Percentiles rank a stretch among this genome's conserved stretches.
These are phyloP conservation scores for Lepiota venenata DNA, from an alignment of 768 basidiomycete genomes.

Conservation along the genomic window DNA sequence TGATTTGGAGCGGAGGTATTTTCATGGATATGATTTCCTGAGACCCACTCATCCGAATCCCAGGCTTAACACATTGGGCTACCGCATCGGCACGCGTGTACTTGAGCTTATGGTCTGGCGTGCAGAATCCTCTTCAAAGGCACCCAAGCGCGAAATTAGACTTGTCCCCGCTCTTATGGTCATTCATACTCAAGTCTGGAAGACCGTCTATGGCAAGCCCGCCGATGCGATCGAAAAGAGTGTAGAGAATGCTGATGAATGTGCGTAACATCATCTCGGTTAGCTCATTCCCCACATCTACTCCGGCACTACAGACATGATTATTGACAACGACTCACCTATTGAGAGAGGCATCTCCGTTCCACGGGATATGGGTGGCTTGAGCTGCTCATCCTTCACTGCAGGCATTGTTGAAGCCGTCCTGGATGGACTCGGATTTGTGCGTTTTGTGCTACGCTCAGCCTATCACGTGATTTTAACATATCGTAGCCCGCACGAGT, in stretches of 20 bases:
- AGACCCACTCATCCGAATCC: slow-evolving; percentile 4
- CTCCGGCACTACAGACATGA: slow-evolving; percentile 69
- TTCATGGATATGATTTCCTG: slow-evolving; percentile 1
- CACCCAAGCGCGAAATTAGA: slow-evolving; percentile 90
- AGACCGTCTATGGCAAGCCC: slow-evolving; percentile 87
- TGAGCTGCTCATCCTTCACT: slow-evolving; percentile 96
- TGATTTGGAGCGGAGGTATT: slow-evolving; percentile 89
- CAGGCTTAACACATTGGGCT: slow-evolving; percentile 90
- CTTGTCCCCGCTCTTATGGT: slow-evolving; percentile 91
- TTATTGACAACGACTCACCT: slow-evolving; percentile 93
- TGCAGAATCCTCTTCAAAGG: slow-evolving; percentile 71
- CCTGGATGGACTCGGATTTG: slow-evolving; percentile 90
- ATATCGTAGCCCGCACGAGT: slow-evolving; percentile 83
- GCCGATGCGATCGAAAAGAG: slow-evolving; percentile 96
- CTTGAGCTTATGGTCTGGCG: slow-evolving; percentile 86
- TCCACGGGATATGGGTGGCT: slow-evolving; percentile 88
- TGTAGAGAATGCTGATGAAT: slow-evolving; percentile 96
- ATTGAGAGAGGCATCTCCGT: slow-evolving; percentile 92
- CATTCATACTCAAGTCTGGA: slow-evolving; percentile 95
- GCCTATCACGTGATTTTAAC: slow-evolving; percentile 5
- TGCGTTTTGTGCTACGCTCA: slow-evolving; percentile 37
- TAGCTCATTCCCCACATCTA: slow-evolving; percentile 10
- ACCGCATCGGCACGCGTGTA: slow-evolving; percentile 85
- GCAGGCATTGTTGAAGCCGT: slow-evolving; percentile 98
- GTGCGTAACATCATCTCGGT: slow-evolving; percentile 36